These are phyloP conservation scores for Tirmania nivea DNA, from an alignment of 495 filamentous ascomycete species.

Conservation along the genomic window DNA sequence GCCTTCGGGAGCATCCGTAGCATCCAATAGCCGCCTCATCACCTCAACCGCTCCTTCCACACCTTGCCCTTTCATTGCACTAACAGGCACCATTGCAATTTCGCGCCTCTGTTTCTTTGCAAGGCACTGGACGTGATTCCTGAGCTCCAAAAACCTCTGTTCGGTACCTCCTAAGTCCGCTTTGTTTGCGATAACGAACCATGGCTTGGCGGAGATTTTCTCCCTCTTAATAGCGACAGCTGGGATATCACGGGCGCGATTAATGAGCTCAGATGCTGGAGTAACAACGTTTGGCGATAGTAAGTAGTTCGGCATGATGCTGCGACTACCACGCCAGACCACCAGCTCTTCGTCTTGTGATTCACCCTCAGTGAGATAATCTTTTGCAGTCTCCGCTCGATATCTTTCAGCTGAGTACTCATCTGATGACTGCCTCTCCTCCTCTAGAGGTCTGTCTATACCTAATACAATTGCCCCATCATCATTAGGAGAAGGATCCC, in stretches of 20 bases:
- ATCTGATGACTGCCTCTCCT: neutral
- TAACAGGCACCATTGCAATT: conserved; percentile 50
- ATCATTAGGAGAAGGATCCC: neutral
- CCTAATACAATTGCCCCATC: conserved; percentile 5
- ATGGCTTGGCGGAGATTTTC: conserved; percentile 43
- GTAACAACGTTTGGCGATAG: conserved; percentile 2
- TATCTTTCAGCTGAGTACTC: neutral
- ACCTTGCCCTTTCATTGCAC: conserved; percentile 68
- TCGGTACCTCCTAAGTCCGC: conserved; percentile 63
- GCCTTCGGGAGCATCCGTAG: too few relatives aligned
- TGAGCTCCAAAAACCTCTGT: conserved; percentile 48
- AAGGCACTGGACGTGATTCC: conserved; percentile 31
- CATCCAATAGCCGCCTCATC: conserved; percentile 28
- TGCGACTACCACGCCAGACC: conserved; percentile 3
- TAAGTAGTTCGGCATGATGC: conserved; percentile 3
- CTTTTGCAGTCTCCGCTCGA: neutral
- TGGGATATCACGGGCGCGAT: conserved; percentile 1
- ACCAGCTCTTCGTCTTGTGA: conserved; percentile 1
- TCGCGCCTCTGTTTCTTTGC: conserved; percentile 36
- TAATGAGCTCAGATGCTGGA: neutral
- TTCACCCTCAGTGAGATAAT: neutral
- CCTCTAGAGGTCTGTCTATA: conserved; percentile 27
- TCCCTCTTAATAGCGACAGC: conserved; percentile 1
- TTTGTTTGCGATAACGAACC: conserved; percentile 95
- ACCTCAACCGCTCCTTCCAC: conserved; percentile 55